Conservation (phyloP, 2,329 filamentous ascomycete genomes). For the Calonectria naviculata region DNA sequence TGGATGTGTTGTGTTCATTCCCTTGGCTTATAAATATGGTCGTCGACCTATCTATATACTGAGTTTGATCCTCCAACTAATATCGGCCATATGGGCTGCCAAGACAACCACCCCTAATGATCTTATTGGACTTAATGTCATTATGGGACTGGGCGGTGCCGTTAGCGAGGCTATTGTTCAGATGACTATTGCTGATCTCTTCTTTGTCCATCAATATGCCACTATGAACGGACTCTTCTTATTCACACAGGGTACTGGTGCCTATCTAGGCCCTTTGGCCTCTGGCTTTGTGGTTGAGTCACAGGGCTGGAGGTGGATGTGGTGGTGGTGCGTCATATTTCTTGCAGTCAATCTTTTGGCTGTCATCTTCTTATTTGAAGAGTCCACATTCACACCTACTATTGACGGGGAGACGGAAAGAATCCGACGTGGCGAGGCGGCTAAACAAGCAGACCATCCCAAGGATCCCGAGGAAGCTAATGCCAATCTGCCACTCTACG, state of each 20-base stretch:
- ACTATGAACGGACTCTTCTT: conserved; percentile 45
- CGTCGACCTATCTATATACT: conserved; percentile 41
- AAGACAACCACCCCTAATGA: conserved; percentile 9
- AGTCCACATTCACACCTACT: background rate
- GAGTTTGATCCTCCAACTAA: conserved; percentile 51
- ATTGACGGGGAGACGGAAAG: conserved; percentile 27
- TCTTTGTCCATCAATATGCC: conserved; percentile 44
- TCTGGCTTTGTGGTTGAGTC: conserved; percentile 32
- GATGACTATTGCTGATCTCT: conserved; percentile 49
- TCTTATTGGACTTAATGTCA: conserved; percentile 20
- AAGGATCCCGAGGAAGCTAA: too few relatives aligned
- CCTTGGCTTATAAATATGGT: conserved; percentile 36
- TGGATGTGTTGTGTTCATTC: conserved; percentile 35
- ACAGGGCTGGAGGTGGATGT: conserved; percentile 45
- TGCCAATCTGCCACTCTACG: conserved; percentile 35
- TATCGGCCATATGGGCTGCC: conserved; percentile 28
- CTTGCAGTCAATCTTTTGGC: background rate
- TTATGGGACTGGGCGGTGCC: conserved; percentile 49
- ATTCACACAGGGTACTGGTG: conserved; percentile 39
- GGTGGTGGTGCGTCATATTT: conserved; percentile 29
- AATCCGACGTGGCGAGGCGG: conserved; percentile 35
- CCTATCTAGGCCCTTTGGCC: conserved; percentile 32
- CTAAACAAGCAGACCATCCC: conserved; percentile 41
- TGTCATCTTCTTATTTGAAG: conserved; percentile 4
- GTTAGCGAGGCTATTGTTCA: conserved; percentile 52